These are phyloP conservation scores for Physcomitrellopsis africana DNA, from an alignment of 225 moss, liverwort and hornwort genomes.

Conservation along the genomic window DNA sequence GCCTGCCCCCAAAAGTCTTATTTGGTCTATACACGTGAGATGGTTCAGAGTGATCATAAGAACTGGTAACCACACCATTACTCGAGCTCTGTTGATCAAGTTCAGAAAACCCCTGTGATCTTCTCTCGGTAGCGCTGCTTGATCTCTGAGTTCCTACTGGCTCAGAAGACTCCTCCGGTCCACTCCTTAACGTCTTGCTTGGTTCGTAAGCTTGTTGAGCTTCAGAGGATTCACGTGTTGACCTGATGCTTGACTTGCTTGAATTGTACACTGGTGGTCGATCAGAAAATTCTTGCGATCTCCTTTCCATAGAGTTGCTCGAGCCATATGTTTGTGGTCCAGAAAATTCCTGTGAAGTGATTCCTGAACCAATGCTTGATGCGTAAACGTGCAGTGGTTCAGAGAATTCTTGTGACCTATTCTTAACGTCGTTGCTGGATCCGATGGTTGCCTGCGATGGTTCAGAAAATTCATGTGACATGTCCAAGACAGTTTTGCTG, in stretches of 20 bases:
- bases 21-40: constrained; percentile 5
- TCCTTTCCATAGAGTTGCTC: constrained; percentile 8
- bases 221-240: not conserved
- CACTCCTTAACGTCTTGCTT: constrained; percentile 29
- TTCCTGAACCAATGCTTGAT: not conserved
- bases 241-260: constrained; percentile 29
- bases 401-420: not conserved
- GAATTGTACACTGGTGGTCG: constrained; percentile 3
- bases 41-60: constrained; percentile 21
- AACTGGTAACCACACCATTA: constrained; percentile 12
- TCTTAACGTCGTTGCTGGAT: not conserved
- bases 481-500: no score
- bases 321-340: not conserved
- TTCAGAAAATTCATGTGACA: no score
- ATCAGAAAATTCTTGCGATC: not conserved
- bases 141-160: constrained; percentile 17
- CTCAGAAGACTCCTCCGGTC: constrained; percentile 24
- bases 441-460: no score
- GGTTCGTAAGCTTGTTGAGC: constrained; percentile 11
- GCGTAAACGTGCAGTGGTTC: not conserved
- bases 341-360: constrained; percentile 8
- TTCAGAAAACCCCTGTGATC: constrained; percentile 27
- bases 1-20: not conserved
- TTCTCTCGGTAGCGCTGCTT: constrained; percentile 19
- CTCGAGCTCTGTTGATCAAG: constrained; percentile 17